phyloP scores from a whole-genome alignment of 2,329 filamentous ascomycete genomes.

The Atkinsonella texensis region DNA sequence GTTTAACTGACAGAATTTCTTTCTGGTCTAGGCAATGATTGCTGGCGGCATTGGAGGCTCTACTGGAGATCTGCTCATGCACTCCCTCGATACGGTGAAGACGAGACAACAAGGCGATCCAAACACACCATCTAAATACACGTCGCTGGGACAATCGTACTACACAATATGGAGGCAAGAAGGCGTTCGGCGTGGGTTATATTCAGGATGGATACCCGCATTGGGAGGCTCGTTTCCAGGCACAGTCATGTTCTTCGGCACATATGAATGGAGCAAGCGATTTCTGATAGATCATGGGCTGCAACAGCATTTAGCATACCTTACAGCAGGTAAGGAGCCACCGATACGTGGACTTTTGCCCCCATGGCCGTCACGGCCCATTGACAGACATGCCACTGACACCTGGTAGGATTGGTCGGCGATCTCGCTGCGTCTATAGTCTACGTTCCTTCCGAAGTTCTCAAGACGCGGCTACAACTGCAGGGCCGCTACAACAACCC shows the following conservation, averaged over 20 bases:
- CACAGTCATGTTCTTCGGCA: conserved; percentile 89
- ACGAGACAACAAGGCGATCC: conserved; percentile 95
- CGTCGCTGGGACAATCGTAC: conserved; percentile 81
- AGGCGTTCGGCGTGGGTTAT: conserved; percentile 72
- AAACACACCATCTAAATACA: conserved; percentile 84
- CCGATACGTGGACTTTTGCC: neutral
- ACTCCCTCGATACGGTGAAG: conserved; percentile 97
- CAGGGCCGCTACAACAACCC: conserved; percentile 95
- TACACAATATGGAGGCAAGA: conserved; percentile 89
- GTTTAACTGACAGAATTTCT: neutral
- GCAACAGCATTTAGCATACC: conserved; percentile 72
- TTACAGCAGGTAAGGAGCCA: conserved; percentile 55
- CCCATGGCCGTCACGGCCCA: neutral
- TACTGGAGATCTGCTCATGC: conserved; percentile 95
- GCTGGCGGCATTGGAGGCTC: conserved; percentile 88
- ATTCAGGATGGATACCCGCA: conserved; percentile 86
- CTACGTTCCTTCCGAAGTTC: conserved; percentile 93
- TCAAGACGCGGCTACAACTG: conserved; percentile 93
- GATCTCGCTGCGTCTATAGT: conserved; percentile 85
- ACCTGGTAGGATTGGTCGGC: conserved; percentile 63
- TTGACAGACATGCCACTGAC: neutral
- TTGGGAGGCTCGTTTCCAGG: conserved; percentile 87
- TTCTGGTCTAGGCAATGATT: conserved; percentile 64
- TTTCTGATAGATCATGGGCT: conserved; percentile 75
- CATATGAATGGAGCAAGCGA: conserved; percentile 91